Percentiles rank a stretch among this genome's conserved stretches.
These are phyloP conservation scores for Inga leiocalycina DNA, from an alignment of 306 rosid genomes.

Conservation along the genomic window DNA sequence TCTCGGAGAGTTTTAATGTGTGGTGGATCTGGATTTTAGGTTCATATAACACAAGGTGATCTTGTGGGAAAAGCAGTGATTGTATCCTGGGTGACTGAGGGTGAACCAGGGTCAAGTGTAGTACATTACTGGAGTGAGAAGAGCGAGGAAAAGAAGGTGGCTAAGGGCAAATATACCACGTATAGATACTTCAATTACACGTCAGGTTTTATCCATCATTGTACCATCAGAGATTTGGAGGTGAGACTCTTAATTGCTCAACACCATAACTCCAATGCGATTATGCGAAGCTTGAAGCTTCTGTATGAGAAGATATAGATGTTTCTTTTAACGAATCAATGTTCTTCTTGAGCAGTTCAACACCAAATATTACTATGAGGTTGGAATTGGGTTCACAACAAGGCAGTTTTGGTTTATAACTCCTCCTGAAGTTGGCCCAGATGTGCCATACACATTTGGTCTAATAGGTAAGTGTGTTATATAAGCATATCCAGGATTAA, in stretches of 20 bases:
- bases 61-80: constrained; percentile 72
- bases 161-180: constrained; percentile 51
- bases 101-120: constrained; percentile 63
- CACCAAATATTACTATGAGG: constrained; percentile 80
- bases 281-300: neutral
- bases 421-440: constrained; percentile 88
- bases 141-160: constrained; percentile 37
- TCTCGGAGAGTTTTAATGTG: constrained; percentile 2
- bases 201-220: constrained; percentile 87
- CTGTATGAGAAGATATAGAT: neutral
- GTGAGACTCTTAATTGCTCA: constrained; percentile 38
- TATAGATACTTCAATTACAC: constrained; percentile 76
- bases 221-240: constrained; percentile 63
- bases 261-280: neutral
- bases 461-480: constrained; percentile 61
- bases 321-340: constrained; percentile 25
- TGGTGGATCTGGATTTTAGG: constrained; percentile 50
- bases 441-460: constrained; percentile 89
- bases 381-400: constrained; percentile 69
- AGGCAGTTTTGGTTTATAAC: constrained; percentile 79
- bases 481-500: neutral
- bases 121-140: constrained; percentile 79
- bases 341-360: constrained; percentile 53
- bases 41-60: constrained; percentile 95
- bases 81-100: constrained; percentile 81